A percentile compares a stretch with the other conserved stretches of the same genome.
Evolutionary conservation across 208 protist species (phyloP).

Genomic region (Histomonas meleagridis): DNA sequence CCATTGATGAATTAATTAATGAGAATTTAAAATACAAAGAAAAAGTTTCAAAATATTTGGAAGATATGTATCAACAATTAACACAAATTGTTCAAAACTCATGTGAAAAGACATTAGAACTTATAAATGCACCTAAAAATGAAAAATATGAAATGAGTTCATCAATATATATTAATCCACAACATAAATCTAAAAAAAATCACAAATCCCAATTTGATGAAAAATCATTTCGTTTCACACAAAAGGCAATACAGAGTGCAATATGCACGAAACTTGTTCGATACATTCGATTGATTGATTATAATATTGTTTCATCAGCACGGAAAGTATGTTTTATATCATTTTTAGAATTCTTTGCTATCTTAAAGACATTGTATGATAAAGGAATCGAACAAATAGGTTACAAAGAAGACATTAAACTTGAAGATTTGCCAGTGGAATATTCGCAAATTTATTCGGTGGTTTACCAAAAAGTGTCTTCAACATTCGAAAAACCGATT

Average conservation of each 20-base stretch:
- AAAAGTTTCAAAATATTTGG: neutral
- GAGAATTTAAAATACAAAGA: neutral
- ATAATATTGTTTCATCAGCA: neutral
- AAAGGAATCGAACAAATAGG: neutral
- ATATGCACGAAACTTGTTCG: neutral
- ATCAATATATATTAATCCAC: neutral
- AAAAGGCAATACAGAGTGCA: neutral
- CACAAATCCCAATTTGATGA: neutral
- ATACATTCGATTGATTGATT: neutral
- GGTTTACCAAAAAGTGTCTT: neutral
- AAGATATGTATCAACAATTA: neutral
- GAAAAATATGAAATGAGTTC: neutral
- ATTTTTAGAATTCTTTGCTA: neutral
- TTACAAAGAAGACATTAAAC: neutral
- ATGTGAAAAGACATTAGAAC: slow-evolving; percentile 22
- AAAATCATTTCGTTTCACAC: neutral
- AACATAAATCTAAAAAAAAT: neutral
- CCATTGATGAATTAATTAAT: neutral
- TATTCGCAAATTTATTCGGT: neutral
- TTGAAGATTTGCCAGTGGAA: neutral
- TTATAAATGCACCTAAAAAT: neutral
- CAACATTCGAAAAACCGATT: neutral
- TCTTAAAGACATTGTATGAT: neutral
- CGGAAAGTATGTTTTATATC: neutral
- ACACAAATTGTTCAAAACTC: neutral